These are phyloP conservation scores for Thalassiosira hispida DNA, from an alignment of 352 stramenopile species.

Conservation along the genomic window DNA sequence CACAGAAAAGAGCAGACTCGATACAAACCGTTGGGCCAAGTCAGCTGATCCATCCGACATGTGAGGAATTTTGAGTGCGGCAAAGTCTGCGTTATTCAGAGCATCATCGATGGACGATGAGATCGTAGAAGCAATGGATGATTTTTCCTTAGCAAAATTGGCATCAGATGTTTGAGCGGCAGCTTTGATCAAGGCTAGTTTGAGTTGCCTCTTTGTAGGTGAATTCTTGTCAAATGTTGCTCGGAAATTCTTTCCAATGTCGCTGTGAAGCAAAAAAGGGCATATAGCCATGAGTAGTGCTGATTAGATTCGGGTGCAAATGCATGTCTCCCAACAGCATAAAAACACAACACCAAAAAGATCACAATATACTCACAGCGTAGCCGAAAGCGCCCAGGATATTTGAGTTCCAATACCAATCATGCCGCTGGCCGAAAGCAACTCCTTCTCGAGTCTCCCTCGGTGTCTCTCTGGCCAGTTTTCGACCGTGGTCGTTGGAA, in stretches of 20 bases:
- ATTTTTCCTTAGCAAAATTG: conserved; percentile 35
- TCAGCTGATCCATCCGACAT: conserved; percentile 26
- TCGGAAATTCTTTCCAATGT: conserved; percentile 19
- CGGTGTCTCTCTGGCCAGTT: conserved; percentile 48
- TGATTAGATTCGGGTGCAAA: no score
- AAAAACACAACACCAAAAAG: background rate
- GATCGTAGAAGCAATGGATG: conserved; percentile 28
- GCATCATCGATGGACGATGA: conserved; percentile 39
- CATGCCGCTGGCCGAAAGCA: conserved; percentile 7
- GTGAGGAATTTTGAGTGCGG: conserved; percentile 51
- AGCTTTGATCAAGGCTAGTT: conserved; percentile 30
- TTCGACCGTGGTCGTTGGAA: conserved; percentile 28
- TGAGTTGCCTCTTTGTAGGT: conserved; percentile 22
- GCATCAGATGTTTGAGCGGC: conserved; percentile 19
- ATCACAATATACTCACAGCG: background rate
- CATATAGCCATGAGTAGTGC: no score
- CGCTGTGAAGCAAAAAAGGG: background rate
- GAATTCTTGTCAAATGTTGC: conserved; percentile 13
- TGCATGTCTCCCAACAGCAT: no score
- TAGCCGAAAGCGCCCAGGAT: conserved; percentile 23
- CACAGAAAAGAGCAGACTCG: conserved; percentile 30
- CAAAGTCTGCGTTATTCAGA: conserved; percentile 51
- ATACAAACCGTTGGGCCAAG: conserved; percentile 44
- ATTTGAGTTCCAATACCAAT: conserved; percentile 29
- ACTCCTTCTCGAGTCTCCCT: conserved; percentile 32